Evolutionary conservation across 306 rosid genomes (phyloP), one percentile per base, ranked within the genome.

Genomic region (Oemleria cerasiformis): DNA sequence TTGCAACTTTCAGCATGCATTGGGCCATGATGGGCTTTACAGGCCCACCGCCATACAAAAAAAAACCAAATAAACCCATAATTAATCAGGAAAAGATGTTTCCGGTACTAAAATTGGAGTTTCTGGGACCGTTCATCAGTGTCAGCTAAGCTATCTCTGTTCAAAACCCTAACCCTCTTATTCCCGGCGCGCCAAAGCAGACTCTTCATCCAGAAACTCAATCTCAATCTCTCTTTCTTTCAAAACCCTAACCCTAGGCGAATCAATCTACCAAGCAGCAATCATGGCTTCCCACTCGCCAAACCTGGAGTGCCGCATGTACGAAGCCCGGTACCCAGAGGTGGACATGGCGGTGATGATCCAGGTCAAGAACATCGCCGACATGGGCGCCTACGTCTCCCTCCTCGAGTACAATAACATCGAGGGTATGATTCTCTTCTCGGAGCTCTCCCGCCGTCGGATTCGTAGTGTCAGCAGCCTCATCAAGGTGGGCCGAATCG

Each of bases 281-380:
- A 34, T 53, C 20, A 84, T 84, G 88, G 88, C 84, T 47, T 75
- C 84, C 70, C 81, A 84, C 11, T 30, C 77, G 36, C 85, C 95
- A 49, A 94, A 94, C 56, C 78, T 91, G 4, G 97, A 94, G 75
- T 91, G 99, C 66, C 94, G 97, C 0, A 94, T 91, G 99, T 94
- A 91, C 92, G 99, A 94, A 40, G 79, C 97, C 17, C 83, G 58
- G 70, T 94, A 91, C 72, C 99, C 99, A 0, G 97, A 94, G 78
- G 99, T 94, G 1, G 99, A 94, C 86, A 91, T 91, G 97, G 96
- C 92, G 70, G 96, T 94, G 64, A 91, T 94, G 99, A 91, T 94
- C 13, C 99, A 94, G 80, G 99, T 94, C 23, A 94, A 94, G 82
- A 89, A 87, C 87, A 94, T 94, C 66, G 99, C 96, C 17, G 97